Base-by-base conservation (phyloP, 192 early-diverging fungal genomes). In the Cetraspora pellucida region DNA sequence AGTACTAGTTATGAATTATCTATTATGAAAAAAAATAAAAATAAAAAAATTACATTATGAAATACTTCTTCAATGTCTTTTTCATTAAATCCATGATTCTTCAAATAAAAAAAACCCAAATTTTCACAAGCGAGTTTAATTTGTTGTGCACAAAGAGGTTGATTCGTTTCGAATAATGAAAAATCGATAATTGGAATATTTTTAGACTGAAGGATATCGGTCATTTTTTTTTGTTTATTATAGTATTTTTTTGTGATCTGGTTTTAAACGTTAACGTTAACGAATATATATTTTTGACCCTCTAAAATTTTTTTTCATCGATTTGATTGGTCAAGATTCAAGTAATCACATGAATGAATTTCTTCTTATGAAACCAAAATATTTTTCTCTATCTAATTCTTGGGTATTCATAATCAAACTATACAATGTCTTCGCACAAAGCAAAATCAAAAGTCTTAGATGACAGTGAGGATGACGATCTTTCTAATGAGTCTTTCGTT, bases 151-250 rank as follows among this genome's bases (percentile, higher is more conserved):
- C 87, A 84, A 50, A 77, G 79, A 1, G 68, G 25, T 17, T 81
- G 82, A 59, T 89, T 80, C 0, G 77, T 81, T 27, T 78, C 66
- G 72, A 90, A 90, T 31, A 79, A 45, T 25, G 80, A 68, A 69
- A 92, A 91, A 75, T 92, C 91, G 71, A 92, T 82, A 16, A 91
- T 75, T 13, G 91, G 91, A 74, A 92, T 91, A 37, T 37, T 7
- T 37, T 37, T 37, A 37, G 37, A 37, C 47, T 72, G 28, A 60
- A 7, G 13, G 23, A 23, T 13, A 27, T 27, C 9, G 14, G n/a
- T 9, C 17, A 65, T 65, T 43, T 43, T 43, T 37, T 37, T 63
- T n/a, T n/a, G n/a, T n/a, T n/a, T n/a, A n/a, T n/a, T n/a, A n/a
- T n/a, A n/a, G n/a, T n/a, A n/a, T n/a, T n/a, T n/a, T n/a, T n/a